Evolutionary conservation across 106 monocot species (phyloP), one percentile per base, ranked within the genome.

Genomic region (Gastrodia elata): DNA sequence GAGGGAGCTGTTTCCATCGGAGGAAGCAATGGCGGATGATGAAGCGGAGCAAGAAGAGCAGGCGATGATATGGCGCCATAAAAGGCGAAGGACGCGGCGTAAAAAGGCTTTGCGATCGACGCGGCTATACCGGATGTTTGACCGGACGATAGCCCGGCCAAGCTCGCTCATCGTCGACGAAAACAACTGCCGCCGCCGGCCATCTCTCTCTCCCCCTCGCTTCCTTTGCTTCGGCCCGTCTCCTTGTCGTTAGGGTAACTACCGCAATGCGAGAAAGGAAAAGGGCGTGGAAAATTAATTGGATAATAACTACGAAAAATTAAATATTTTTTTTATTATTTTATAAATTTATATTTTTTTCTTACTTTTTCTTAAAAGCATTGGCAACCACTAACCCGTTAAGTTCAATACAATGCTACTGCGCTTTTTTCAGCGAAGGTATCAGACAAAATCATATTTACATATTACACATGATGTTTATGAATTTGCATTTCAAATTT

Each of bases 21-120:
- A 0, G 46, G 34, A 13, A 52, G 26, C 36, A 25, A 8, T 8
- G 2, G 4, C 32, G 9, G 72, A 44, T 10, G 34, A 6, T 22
- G 25, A 2, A 3, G 7, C 38, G 4, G 64, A 46, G 71, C 39
- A 39, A 11, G 27, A 11, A 26, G 77, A 71, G 65, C 78, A 73
- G 37, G 72, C 25, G 46, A 65, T 33, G 11, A 78, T 22, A 41
- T 72, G 78, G 78, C 36, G 71, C 78, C 78, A 78, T 38, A 78
- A 38, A 61, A 65, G 41, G 32, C 72, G 78, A 36, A 78, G 46
- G 16, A 78, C 22, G 27, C 78, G 43, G 78, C 71, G 39, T 44
- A 78, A 5, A 39, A 65, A 72, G 72, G 78, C 61, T 40, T 72
- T 35, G 44, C 65, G 64, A 65, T 65, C 27, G 71, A 78, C 39